These are phyloP conservation scores for Chlorella sp. DNA, from an alignment of 139 green algal species.

Conservation along the genomic window DNA sequence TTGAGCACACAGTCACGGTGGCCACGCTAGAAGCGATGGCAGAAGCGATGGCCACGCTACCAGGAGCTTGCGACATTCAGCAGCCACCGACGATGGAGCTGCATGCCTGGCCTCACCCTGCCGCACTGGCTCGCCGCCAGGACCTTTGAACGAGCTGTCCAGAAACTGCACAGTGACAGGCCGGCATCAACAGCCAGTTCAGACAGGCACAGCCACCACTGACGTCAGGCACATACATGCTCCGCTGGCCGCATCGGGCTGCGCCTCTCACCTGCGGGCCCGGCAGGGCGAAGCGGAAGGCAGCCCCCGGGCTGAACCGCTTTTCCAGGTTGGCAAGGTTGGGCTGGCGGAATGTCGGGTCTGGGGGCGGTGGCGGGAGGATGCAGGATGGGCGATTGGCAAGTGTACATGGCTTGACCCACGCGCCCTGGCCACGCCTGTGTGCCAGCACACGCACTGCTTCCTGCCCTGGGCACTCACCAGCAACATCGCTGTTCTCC, in stretches of 20 bases:
- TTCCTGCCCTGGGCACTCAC: neutral
- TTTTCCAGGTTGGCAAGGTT: neutral
- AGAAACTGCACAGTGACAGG: conserved; percentile 46
- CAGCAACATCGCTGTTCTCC: conserved; percentile 43
- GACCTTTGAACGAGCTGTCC: conserved; percentile 61
- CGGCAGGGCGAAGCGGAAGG: conserved; percentile 78
- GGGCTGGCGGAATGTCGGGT: conserved; percentile 53
- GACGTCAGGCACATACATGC: no score
- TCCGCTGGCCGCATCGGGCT: no score
- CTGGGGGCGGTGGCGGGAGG: neutral
- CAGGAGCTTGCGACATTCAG: no score
- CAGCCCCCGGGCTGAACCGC: neutral
- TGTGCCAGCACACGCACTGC: neutral
- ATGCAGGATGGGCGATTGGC: neutral
- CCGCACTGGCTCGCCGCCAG: conserved; percentile 49
- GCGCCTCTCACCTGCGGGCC: neutral
- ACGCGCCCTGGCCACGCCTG: neutral
- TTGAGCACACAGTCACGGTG: no score
- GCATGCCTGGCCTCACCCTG: conserved; percentile 2
- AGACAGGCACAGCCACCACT: no score
- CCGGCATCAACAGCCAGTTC: neutral
- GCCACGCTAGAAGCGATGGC: no score
- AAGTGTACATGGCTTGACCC: no score
- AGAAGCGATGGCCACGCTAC: no score
- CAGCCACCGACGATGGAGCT: no score